Evolutionary conservation across 176 grass and related monocot genomes (phyloP), one percentile per base, ranked within the genome.

Genomic region (Triticum turgidum): DNA sequence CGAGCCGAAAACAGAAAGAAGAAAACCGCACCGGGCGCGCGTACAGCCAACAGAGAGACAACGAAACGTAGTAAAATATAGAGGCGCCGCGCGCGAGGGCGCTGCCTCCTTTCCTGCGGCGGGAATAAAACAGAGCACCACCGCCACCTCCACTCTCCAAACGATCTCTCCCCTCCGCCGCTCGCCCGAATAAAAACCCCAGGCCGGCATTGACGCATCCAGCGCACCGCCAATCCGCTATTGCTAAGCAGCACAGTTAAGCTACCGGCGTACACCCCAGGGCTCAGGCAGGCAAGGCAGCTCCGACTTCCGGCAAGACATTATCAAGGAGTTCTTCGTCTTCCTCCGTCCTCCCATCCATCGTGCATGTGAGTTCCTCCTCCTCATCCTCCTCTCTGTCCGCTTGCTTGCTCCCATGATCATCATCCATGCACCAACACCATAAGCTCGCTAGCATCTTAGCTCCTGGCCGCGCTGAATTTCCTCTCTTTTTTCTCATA

Each of bases 21-120:
- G 15, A 54, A 54, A 54, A 54, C 15, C 51, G 1, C 51, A 54
- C 47, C 47, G 47, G 47, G 47, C 47, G 47, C 47, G 47, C 47
- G 52, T 56, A 2, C 17, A 3, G 17, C 0, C 52, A 6, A 56
- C 52, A 56, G 52, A 56, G 52, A 0, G 54, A 59, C 18, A 59
- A 21, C 6, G 56, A 59, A 59, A 59, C 24, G 24, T 7, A 9
- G 42, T 9, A 54, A 24, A 69, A 24, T 38, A 21, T 20, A 52
- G 73, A 11, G 39, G 69, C 18, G 20, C 11, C 33, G 11, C 38
- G 41, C 41, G 41, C 37, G 37, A 5, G 3, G 3, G 33, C 61
- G 11, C 47, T 18, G 51, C 12, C 2, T 11, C 30, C 68, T 39
- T 54, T 73, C 45, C 29, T 73, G 83, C 61, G 90, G 90, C 74